Percentiles rank a stretch among this genome's conserved stretches.
Conservation (phyloP, 192 early-diverging fungal genomes). For the Podila epicladia region DNA sequence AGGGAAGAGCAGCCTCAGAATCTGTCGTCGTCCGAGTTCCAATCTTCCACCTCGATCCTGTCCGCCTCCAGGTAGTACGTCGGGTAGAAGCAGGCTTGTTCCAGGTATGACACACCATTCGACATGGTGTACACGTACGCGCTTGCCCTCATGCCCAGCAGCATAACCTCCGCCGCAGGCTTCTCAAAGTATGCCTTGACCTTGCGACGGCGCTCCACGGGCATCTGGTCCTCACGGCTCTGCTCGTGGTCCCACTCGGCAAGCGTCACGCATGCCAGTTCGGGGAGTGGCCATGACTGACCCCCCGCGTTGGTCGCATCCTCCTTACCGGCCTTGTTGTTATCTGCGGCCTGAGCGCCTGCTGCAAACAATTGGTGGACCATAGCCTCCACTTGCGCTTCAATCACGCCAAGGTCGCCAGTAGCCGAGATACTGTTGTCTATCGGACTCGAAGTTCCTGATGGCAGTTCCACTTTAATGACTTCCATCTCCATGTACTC, state of each 20-base stretch:
- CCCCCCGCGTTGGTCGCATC: neutral
- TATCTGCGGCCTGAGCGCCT: neutral
- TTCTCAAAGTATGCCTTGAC: slow-evolving; percentile 29
- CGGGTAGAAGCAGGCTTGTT: slow-evolving; percentile 25
- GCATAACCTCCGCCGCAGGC: slow-evolving; percentile 5
- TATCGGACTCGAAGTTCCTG: neutral
- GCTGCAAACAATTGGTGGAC: slow-evolving; percentile 24
- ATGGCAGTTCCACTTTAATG: slow-evolving; percentile 9
- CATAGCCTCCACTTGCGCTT: slow-evolving; percentile 14
- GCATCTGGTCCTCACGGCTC: slow-evolving; percentile 9
- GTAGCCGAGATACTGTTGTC: neutral
- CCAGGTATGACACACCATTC: slow-evolving; percentile 43
- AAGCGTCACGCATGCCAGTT: slow-evolving; percentile 17
- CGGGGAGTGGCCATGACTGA: neutral
- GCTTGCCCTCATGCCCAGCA: slow-evolving; percentile 22
- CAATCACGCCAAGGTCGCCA: neutral
- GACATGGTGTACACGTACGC: slow-evolving; percentile 30
- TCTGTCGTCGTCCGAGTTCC: slow-evolving; percentile 2
- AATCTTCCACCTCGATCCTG: neutral
- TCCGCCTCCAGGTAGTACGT: slow-evolving; percentile 42
- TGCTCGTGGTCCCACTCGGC: slow-evolving; percentile 14
- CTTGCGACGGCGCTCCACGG: slow-evolving; percentile 15
- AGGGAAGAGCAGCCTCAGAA: neutral
- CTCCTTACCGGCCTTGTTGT: neutral
- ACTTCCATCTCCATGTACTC: slow-evolving; percentile 35